Percentiles rank a stretch among this genome's conserved stretches.
Evolutionary conservation across 805 yeast genomes (phyloP).

Genomic region (Hanseniaspora occidentalis): DNA sequence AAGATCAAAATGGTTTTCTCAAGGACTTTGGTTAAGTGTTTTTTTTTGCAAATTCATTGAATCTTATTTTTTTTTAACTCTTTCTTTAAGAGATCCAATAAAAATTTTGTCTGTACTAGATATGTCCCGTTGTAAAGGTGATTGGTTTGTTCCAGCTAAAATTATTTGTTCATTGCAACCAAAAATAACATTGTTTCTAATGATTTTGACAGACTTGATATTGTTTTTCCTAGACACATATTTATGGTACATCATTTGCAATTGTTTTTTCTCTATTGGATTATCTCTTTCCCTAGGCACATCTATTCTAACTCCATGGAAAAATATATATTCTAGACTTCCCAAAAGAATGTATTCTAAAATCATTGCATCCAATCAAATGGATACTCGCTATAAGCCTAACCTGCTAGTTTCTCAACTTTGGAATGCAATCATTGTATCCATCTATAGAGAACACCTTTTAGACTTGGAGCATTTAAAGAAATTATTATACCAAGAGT

Average conservation of each 20-base stretch:
- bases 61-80: slow-evolving; percentile 65
- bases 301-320: slow-evolving; percentile 84
- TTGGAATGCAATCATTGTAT: slow-evolving; percentile 76
- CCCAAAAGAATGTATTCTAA: slow-evolving; percentile 70
- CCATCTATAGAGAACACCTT: slow-evolving; percentile 74
- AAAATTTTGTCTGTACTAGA: slow-evolving; percentile 51
- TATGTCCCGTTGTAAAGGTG: slow-evolving; percentile 49
- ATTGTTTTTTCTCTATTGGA: slow-evolving; percentile 58
- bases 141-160: slow-evolving; percentile 16
- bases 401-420: slow-evolving; percentile 52
- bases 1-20: slow-evolving; percentile 46
- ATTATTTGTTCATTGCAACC: slow-evolving; percentile 50
- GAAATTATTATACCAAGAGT: slow-evolving; percentile 47
- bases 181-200: slow-evolving; percentile 36
- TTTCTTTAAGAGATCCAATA: slow-evolving; percentile 62
- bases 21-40: slow-evolving; percentile 56
- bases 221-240: slow-evolving; percentile 73
- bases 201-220: slow-evolving; percentile 49
- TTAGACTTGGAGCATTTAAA: slow-evolving; percentile 63
- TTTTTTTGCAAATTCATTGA: slow-evolving; percentile 59
- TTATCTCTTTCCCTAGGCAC: slow-evolving; percentile 64
- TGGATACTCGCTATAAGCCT: slow-evolving; percentile 35
- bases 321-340: slow-evolving; percentile 60
- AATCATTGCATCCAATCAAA: slow-evolving; percentile 39
- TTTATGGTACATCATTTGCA: slow-evolving; percentile 77